Base-by-base conservation (phyloP, 2,329 filamentous ascomycete species). In the Simplicillium sp. region DNA sequence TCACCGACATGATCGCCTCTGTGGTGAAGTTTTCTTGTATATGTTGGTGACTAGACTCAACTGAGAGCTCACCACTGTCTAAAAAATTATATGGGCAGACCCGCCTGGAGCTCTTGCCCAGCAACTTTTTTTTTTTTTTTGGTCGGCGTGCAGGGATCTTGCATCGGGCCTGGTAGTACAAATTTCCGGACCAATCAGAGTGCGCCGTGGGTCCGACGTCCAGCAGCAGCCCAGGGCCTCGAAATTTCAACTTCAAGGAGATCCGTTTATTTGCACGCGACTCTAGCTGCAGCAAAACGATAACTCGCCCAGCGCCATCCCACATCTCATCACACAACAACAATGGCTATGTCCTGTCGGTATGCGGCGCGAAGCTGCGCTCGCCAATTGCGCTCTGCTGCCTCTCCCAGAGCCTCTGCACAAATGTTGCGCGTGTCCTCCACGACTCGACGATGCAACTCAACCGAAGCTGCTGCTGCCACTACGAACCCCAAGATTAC, bases 401-500 rank as follows among this genome's bases (percentile, higher is more conserved):
- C 59, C 50, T 58, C 67, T 39, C 48, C 71, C 50, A 65, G 71
- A 54, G 60, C 64, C 48, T 66, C 73, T 42, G 60, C 67, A 68
- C 62, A 71, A 61, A 53, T 56, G 43, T 45, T 62, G 54, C 68
- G 68, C 57, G 66, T 64, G 50, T 54, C 65, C 42, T 58, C 64
- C 34, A 59, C 64, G 49, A 60, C 78, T 59, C 80, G 84, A 68
- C 80, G 92, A 77, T 89, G 87, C 84, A 85, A 92, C 66, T 90
- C 87, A 48, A 89, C 87, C 54, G 84, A 89, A 55, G 80, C 78
- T 43, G 71, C 72, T 41, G 66, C 68, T 45, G 53, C 71, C 43
- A 62, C 76, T 54, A 65, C 71, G 47, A 94, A 86, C 68, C 88
- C 92, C 48, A 98, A 98, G 77, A 95, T 99, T 56, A 67, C 82